Conservation (phyloP, 257 asterid genomes). For the Forsythia viridissima region DNA sequence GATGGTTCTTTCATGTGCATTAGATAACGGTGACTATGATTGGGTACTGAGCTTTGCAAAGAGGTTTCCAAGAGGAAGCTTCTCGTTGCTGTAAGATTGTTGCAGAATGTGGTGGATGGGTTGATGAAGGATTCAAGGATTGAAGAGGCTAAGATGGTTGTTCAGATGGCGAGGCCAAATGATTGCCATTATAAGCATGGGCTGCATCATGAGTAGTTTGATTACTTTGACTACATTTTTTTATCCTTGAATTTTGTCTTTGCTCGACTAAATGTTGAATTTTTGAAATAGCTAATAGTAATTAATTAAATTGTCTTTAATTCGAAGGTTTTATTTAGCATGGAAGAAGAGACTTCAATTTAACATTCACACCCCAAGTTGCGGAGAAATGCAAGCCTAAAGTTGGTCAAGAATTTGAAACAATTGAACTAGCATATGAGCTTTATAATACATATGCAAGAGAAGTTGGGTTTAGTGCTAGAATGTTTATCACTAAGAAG, state of each 20-base stretch:
- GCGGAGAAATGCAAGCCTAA: no score
- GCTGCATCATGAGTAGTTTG: conserved; percentile 20
- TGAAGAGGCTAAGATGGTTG: conserved; percentile 42
- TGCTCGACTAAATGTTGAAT: conserved; percentile 6
- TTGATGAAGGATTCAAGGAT: conserved; percentile 35
- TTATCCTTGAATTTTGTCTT: neutral
- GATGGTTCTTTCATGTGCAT: conserved; percentile 30
- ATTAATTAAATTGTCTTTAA: no score
- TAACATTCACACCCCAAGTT: no score
- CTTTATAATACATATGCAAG: no score
- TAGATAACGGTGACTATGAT: conserved; percentile 40
- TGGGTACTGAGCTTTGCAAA: conserved; percentile 46
- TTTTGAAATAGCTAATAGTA: neutral
- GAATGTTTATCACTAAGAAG: no score
- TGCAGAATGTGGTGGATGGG: conserved; percentile 49
- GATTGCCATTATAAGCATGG: conserved; percentile 34
- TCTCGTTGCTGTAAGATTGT: conserved; percentile 27
- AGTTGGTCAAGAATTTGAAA: no score
- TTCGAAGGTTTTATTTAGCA: no score
- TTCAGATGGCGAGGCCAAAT: conserved; percentile 39
- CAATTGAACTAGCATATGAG: no score
- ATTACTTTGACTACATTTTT: neutral
- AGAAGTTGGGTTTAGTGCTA: no score
- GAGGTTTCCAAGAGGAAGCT: conserved; percentile 36
- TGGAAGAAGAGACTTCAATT: no score